Evolutionary conservation across 768 basidiomycete genomes (phyloP).

Genomic region (Amanita pallidorosea): DNA sequence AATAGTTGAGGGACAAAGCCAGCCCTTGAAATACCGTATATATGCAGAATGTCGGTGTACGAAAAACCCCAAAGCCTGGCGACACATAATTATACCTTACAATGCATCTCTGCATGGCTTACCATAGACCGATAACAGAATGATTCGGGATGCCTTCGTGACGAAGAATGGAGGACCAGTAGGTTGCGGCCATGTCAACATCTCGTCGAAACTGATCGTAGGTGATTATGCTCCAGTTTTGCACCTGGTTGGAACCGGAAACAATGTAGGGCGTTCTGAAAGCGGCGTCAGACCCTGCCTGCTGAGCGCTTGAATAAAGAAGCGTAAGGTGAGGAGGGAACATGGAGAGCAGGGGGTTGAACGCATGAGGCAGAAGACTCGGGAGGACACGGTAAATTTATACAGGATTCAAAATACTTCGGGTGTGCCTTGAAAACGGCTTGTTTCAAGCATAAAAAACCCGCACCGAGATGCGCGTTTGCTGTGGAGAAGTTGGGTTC

Average conservation of each 20-base stretch:
- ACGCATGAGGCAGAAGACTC: neutral
- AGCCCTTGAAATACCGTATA: constrained; percentile 66
- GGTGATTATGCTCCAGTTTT: constrained; percentile 50
- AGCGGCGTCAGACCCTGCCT: constrained; percentile 37
- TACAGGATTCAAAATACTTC: neutral
- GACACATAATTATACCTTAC: neutral
- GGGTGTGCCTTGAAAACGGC: neutral
- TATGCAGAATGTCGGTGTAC: constrained; percentile 60
- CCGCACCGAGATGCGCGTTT: neutral
- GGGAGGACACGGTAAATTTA: neutral
- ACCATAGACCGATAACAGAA: constrained; percentile 71
- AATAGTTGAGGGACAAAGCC: constrained; percentile 73
- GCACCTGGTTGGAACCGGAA: constrained; percentile 28
- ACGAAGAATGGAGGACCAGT: constrained; percentile 47
- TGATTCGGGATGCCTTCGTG: constrained; percentile 34
- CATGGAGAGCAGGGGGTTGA: constrained; percentile 4
- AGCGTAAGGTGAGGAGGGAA: constrained; percentile 17
- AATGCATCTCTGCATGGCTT: neutral
- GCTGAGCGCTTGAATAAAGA: constrained; percentile 44
- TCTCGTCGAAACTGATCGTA: constrained; percentile 55
- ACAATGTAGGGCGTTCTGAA: constrained; percentile 51
- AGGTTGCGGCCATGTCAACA: constrained; percentile 52
- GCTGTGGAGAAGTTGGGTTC: neutral
- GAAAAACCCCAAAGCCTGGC: constrained; percentile 64
- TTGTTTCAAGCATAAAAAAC: neutral